phyloP scores from a whole-genome alignment of 1,139 yeast genomes.

The Suhomyces taliae region DNA sequence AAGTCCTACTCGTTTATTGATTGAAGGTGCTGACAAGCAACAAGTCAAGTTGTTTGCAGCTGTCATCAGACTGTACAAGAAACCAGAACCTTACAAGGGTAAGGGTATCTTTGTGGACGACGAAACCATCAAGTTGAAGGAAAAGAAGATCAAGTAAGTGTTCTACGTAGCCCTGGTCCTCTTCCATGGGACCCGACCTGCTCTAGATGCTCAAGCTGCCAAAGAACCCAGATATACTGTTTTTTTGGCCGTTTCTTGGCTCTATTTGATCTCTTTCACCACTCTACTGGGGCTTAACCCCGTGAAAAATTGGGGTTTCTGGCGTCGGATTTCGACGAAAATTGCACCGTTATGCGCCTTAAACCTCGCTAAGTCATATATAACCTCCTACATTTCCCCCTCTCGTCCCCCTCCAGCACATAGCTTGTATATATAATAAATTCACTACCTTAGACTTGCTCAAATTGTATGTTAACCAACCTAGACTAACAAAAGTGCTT shows the following conservation, averaged over 20 bases:
- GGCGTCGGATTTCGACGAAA: no score
- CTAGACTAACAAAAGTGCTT: background rate
- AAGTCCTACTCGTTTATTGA: constrained; percentile 79
- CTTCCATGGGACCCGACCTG: background rate
- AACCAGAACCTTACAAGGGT: constrained; percentile 98
- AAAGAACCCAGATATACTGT: no score
- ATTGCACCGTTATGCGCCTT: no score
- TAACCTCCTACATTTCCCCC: background rate
- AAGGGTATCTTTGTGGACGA: constrained; percentile 93
- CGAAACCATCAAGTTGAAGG: constrained; percentile 88
- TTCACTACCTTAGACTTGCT: no score
- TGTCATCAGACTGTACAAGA: constrained; percentile 77
- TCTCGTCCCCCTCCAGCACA: background rate
- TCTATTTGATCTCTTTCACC: no score
- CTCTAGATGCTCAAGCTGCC: no score
- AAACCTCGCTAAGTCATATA: background rate
- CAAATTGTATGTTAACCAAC: no score
- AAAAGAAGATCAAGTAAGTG: constrained; percentile 80
- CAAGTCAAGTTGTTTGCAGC: constrained; percentile 89
- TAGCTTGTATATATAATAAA: background rate
- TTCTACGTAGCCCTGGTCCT: no score
- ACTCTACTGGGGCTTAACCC: no score
- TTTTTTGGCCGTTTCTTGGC: no score
- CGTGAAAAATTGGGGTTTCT: no score
- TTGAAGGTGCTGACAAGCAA: constrained; percentile 89